A percentile compares a stretch with the other conserved stretches of the same genome.
These are phyloP conservation scores for Asterella californica DNA, from an alignment of 225 moss, liverwort and hornwort genomes.

Conservation along the genomic window DNA sequence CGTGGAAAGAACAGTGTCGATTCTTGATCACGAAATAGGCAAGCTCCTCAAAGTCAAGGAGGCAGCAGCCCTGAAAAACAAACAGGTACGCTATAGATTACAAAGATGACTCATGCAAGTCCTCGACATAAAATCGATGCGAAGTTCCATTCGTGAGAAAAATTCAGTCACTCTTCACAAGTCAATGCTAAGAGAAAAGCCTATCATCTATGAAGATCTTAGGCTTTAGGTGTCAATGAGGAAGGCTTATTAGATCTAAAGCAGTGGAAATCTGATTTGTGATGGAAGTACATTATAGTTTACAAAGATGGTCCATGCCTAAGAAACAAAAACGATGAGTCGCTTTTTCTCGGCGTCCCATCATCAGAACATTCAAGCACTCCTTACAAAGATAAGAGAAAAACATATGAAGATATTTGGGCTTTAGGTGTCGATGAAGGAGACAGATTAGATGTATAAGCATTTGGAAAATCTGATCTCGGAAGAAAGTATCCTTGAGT, in stretches of 20 bases:
- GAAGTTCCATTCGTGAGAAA: too few species aligned
- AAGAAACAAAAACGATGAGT: too few species aligned
- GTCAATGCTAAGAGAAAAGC: too few species aligned
- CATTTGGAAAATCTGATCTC: not conserved
- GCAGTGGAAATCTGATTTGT: not conserved
- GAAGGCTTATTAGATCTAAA: not conserved
- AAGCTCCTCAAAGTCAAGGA: conserved; percentile 79
- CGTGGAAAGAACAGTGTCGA: conserved; percentile 51
- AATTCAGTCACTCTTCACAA: too few species aligned
- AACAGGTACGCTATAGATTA: conserved; percentile 48
- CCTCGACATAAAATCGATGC: too few species aligned
- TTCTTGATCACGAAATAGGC: conserved; percentile 71
- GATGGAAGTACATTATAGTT: conserved; percentile 11
- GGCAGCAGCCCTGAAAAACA: conserved; percentile 56
- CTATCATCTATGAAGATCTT: too few species aligned
- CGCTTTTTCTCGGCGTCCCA: too few species aligned
- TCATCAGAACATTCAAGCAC: too few species aligned
- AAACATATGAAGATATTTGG: too few species aligned
- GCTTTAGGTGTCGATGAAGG: too few species aligned
- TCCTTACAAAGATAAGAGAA: too few species aligned
- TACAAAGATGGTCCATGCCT: not conserved
- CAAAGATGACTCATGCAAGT: not conserved
- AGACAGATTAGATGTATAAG: not conserved
- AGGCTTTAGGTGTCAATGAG: too few species aligned
- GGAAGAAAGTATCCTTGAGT: not conserved